phyloP scores from a whole-genome alignment of 2,329 filamentous ascomycete species.

The Onygenales sp. region DNA sequence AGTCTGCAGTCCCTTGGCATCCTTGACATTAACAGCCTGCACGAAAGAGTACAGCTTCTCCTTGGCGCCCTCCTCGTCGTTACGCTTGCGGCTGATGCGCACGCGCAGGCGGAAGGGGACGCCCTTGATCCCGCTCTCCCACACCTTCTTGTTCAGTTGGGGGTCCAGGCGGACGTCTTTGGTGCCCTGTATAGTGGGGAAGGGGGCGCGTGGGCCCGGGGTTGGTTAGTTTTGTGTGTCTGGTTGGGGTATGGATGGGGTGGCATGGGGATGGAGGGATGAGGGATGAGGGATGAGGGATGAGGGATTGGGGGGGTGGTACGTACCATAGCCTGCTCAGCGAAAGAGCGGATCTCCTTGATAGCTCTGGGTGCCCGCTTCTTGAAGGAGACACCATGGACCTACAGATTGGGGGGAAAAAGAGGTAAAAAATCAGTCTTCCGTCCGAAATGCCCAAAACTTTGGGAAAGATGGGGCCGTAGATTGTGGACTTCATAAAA shows the following conservation, averaged over 20 bases:
- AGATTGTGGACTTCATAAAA: conserved; percentile 63
- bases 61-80: conserved; percentile 99
- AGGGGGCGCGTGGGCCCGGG: background rate
- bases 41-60: conserved; percentile 99
- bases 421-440: conserved; percentile 52
- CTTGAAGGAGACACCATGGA: conserved; percentile 98
- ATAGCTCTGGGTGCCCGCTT: conserved; percentile 97
- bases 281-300: background rate
- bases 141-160: conserved; percentile 99
- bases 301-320: conserved; percentile 8
- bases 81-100: conserved; percentile 98
- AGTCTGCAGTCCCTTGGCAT: conserved; percentile 94
- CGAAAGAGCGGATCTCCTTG: conserved; percentile 99
- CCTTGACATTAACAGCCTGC: conserved; percentile 99
- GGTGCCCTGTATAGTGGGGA: conserved; percentile 59
- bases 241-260: background rate
- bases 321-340: conserved; percentile 90
- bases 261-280: conserved; percentile 3
- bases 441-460: conserved; percentile 45
- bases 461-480: conserved; percentile 27
- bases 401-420: conserved; percentile 45
- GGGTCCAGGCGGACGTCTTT: conserved; percentile 95
- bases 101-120: conserved; percentile 95
- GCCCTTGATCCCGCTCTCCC: conserved; percentile 98
- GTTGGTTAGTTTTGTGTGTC: background rate